These are phyloP conservation scores for Backusella australiensis DNA, from an alignment of 192 early-diverging fungal species.

Conservation along the genomic window DNA sequence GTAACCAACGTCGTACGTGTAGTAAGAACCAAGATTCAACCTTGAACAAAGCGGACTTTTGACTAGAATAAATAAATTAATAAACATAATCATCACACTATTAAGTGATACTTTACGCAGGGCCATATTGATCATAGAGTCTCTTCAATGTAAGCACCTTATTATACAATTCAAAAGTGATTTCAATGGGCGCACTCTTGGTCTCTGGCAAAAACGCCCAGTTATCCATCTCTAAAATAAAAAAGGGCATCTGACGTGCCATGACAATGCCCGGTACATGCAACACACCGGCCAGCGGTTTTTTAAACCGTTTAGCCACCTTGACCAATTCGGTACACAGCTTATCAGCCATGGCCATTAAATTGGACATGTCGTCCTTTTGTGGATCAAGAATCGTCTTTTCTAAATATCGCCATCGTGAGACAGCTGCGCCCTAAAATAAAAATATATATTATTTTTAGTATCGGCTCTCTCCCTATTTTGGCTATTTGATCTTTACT, in stretches of 20 bases:
- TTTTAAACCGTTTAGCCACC: slow-evolving; percentile 22
- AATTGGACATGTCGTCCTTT: slow-evolving; percentile 34
- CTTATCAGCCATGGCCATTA: slow-evolving; percentile 33
- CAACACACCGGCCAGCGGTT: slow-evolving; percentile 6
- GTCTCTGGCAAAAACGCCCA: slow-evolving; percentile 46
- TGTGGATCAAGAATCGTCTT: slow-evolving; percentile 18
- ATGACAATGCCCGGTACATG: slow-evolving; percentile 46
- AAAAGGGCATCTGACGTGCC: slow-evolving; percentile 49
- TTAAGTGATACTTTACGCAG: slow-evolving; percentile 31
- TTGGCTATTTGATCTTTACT: slow-evolving; percentile 8
- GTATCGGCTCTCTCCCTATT: background rate
- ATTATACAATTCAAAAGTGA: slow-evolving; percentile 56
- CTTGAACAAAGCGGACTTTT: slow-evolving; percentile 52
- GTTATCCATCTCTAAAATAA: slow-evolving; percentile 55
- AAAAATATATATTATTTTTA: background rate
- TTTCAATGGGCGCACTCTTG: slow-evolving; percentile 41
- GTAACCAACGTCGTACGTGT: slow-evolving; percentile 68
- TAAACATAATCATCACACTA: background rate
- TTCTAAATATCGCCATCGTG: slow-evolving; percentile 32
- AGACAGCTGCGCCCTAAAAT: slow-evolving; percentile 35
- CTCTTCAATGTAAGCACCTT: slow-evolving; percentile 44
- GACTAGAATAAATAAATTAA: slow-evolving; percentile 13
- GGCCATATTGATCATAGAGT: slow-evolving; percentile 47
- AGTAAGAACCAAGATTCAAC: slow-evolving; percentile 70
- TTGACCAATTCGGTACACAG: slow-evolving; percentile 24